Base-by-base conservation (phyloP, 2,329 filamentous ascomycete genomes). In the Westerdykella sp. region DNA sequence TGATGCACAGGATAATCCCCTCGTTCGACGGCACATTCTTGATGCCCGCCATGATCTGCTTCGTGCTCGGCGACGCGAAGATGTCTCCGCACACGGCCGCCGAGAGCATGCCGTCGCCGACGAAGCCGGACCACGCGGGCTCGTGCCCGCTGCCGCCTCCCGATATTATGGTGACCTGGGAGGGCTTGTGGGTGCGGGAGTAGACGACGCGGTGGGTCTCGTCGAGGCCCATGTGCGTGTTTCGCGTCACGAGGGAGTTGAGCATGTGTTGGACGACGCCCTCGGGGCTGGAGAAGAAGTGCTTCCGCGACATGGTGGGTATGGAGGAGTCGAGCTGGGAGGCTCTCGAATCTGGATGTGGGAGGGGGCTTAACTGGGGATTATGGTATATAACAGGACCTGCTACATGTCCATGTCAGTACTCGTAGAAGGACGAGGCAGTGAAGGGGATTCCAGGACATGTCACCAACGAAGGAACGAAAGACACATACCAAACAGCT, bases 241-340 rank as follows among this genome's bases (percentile, higher is more conserved):
- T 75, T 6, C 72, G 62, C 2, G 69, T 58, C 23, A 73, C 68
- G 15, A 77, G 60, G 4, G 71, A 71, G 36, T 69, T 68, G 16
- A 77, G 67, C 34, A 71, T 71, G 40, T 70, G 67, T n/a, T 71
- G 61, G 1, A 77, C 73, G 13, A 77, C 68, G 44, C 73, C 73
- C 46, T 72, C 68, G 14, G 73, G 73, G 40, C 67, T 68, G 25
- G 70, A 66, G 48, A 77, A 78, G 61, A 77, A 78, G 56, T 77
- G 74, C 60, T 77, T 78, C 21, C 71, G 68, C 28, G 73, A 75
- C 74, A 77, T 77, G 36, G 31, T 65, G 4, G 4, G 4, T 28
- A 28, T 28, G 25, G 2, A 28, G 25, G 25, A 12, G 4, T 28
- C 3, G 9, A 10, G 7, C 11, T 13, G 12, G 34, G 39, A 31